Evolutionary conservation across 2,329 filamentous ascomycete species (phyloP), one percentile per base, ranked within the genome.

Genomic region (Alternaria sp.): DNA sequence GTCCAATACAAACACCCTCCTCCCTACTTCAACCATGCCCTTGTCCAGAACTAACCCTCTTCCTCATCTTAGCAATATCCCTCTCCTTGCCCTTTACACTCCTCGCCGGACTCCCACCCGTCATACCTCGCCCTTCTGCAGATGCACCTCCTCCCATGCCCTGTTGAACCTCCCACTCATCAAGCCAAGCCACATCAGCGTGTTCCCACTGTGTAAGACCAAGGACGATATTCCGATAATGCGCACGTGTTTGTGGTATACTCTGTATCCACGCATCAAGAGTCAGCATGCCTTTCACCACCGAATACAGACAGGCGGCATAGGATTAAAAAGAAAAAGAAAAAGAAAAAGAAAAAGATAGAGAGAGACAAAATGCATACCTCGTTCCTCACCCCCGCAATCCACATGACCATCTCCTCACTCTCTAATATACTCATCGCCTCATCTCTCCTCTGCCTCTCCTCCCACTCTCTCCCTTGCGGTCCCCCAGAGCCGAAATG

Each of bases 351-450:
- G 24, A 49, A 39, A 17, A 23, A 54, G 34, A 41, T 51, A 45
- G 14, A 28, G 7, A 51, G 29, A 44, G 17, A 17, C 17, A 17
- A 17, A 17, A 17, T 17, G 17, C 63, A 11, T 55, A 78, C 77
- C 73, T 79, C 77, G 29, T 77, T 69, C 48, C 74, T 46, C 26
- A 58, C 67, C 7, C 54, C 61, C 31, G 69, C 62, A 42, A 69
- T 70, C 75, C 77, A 78, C 10, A 78, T 68, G 34, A 79, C 49
- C 72, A 78, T 61, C 61, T 80, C 78, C 9, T 63, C 63, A 45
- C 66, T 77, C 40, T 73, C 73, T 1, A 79, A 56, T 33, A 78
- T 72, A 14, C 59, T 49, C 0, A 70, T 74, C 0, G 77, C 78
- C 39, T 73, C 62, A 21, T 72, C 61, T 2, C 77, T 61, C 9